Base-by-base conservation (phyloP, 2,329 filamentous ascomycete species). In the Drechslerella dactyloides region DNA sequence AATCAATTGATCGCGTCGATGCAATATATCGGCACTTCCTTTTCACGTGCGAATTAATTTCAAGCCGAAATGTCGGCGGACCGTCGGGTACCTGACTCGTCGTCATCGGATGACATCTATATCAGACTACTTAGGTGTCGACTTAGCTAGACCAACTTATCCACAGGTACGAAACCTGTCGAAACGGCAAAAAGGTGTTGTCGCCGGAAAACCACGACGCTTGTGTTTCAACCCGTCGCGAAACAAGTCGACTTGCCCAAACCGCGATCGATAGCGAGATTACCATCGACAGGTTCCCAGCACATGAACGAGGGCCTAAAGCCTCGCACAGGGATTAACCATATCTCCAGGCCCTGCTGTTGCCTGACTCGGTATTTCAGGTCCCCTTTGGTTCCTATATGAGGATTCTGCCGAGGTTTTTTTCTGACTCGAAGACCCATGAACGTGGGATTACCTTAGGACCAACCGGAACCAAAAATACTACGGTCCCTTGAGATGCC, bases 231-330 rank as follows among this genome's bases (percentile, higher is more conserved):
- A 51, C 8, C 44, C 44, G 44, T 4, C 4, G 44, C 54, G 52
- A 58, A 53, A 58, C 46, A 57, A 15, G 42, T 58, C 15, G 42
- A 65, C 61, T 58, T 65, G 35, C 61, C 61, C 53, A 58, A 65
- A 58, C 15, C 51, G 55, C 56, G 53, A n/a, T 46, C 21, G 21
- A 51, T 35, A 42, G 53, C 53, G 61, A 65, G 52, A 65, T 65
- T 65, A 8, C 27, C 27, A 8, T 8, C 37, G 15, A 4, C 37
- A 13, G 4, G 13, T 13, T 42, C 13, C 13, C n/a, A 13, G 37
- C n/a, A 42, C n/a, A 15, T 42, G 15, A 5, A 37, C 13, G 13
- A 42, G 37, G 37, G 15, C 15, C 3, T 33, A 8, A 17, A 44
- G 40, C 40, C 40, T 44, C 44, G 17, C 17, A 17, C 17, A 19